Conservation (phyloP, 1,139 yeast species). For the Sugiyamaella pinicola region DNA sequence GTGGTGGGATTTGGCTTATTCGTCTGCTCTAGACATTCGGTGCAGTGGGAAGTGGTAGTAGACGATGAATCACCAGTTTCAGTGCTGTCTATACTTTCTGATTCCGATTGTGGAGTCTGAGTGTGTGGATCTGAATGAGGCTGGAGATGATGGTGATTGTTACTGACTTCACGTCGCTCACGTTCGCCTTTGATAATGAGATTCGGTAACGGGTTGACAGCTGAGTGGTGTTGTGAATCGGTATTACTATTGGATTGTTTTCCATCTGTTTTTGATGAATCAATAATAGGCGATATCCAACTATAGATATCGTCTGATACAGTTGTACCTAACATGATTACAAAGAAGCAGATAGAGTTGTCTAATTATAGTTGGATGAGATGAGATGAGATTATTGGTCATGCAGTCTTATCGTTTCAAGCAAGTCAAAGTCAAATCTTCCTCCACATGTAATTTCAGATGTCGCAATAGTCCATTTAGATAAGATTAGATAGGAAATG, state of each 20-base stretch:
- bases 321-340: constrained; percentile 3
- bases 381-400: no score
- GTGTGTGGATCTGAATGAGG: neutral
- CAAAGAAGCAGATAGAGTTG: neutral
- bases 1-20: constrained; percentile 4
- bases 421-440: no score
- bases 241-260: neutral
- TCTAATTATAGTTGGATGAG: no score
- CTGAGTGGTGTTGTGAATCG: no score
- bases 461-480: no score
- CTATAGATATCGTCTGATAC: constrained; percentile 16
- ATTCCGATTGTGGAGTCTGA: constrained; percentile 11
- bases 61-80: constrained; percentile 6
- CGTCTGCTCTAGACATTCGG: constrained; percentile 1
- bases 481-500: no score
- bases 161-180: neutral
- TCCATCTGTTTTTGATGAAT: neutral
- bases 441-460: no score
- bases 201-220: neutral
- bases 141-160: neutral
- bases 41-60: constrained; percentile 7
- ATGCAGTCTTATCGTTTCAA: no score
- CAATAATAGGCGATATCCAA: constrained; percentile 17
- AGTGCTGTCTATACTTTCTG: constrained; percentile 8
- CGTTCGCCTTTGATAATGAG: neutral